Evolutionary conservation across 192 early-diverging fungal species (phyloP).

Genomic region (Funneliformis mosseae): DNA sequence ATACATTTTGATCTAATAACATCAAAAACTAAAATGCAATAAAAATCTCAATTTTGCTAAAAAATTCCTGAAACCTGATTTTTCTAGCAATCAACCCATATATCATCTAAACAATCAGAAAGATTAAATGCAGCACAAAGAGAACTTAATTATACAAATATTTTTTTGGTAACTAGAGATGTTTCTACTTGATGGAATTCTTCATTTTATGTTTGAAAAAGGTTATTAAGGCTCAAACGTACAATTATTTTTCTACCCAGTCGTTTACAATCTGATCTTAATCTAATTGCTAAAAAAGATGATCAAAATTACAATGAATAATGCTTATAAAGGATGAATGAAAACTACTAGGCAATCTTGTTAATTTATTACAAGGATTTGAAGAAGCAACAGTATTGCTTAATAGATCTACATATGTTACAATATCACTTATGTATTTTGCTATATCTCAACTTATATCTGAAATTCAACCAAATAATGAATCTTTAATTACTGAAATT

Average conservation of each 20-base stretch:
- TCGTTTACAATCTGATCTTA: not conserved
- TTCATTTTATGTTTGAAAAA: not conserved
- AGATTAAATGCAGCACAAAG: not conserved
- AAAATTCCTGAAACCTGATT: too few species aligned
- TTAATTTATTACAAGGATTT: not conserved
- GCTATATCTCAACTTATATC: not conserved
- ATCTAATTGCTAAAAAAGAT: not conserved
- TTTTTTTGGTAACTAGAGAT: not conserved
- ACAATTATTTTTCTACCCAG: not conserved
- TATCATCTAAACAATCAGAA: not conserved
- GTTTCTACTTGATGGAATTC: not conserved
- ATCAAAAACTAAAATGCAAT: too few species aligned
- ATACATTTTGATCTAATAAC: too few species aligned
- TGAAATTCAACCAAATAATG: not conserved
- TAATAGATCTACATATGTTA: not conserved
- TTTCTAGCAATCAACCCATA: too few species aligned
- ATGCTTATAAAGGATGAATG: not conserved
- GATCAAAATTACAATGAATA: not conserved
- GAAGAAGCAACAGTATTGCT: not conserved
- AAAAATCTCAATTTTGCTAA: too few species aligned
- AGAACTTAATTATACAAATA: not conserved
- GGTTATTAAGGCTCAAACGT: not conserved
- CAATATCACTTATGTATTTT: not conserved
- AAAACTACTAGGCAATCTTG: not conserved
- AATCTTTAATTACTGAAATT: not conserved